These are phyloP conservation scores for Ambrosiella cleistominuta DNA, from an alignment of 2,329 filamentous ascomycete genomes.

Conservation along the genomic window DNA sequence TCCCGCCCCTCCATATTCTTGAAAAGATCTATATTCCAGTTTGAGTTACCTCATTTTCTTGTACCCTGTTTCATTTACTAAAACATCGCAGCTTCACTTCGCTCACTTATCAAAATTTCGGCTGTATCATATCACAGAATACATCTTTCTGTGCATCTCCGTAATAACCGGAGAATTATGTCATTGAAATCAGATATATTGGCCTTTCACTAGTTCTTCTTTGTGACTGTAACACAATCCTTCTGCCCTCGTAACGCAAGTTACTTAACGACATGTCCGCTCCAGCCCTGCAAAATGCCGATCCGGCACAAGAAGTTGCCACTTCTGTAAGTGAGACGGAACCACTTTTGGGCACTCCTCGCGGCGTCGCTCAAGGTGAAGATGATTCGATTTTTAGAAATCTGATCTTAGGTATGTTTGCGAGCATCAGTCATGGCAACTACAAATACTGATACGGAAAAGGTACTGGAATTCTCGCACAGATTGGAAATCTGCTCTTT, in stretches of 20 bases:
- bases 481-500: conserved; percentile 61
- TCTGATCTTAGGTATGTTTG: conserved; percentile 48
- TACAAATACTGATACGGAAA: not conserved
- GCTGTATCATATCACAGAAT: too few relatives aligned
- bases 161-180: too few relatives aligned
- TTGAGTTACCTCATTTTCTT: too few relatives aligned
- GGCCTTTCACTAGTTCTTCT: too few relatives aligned
- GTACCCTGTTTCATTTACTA: too few relatives aligned
- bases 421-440: conserved; percentile 7
- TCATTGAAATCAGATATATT: too few relatives aligned
- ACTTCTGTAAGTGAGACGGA: conserved; percentile 22
- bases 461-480: conserved; percentile 71
- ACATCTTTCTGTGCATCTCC: too few relatives aligned
- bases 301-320: not conserved
- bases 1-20: too few relatives aligned
- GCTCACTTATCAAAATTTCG: too few relatives aligned
- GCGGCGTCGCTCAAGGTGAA: conserved; percentile 55
- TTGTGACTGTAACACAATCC: not conserved
- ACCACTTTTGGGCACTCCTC: conserved; percentile 36
- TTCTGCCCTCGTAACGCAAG: not conserved
- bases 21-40: too few relatives aligned
- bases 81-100: too few relatives aligned
- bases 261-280: not conserved
- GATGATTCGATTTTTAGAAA: conserved; percentile 50
- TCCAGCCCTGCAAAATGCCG: not conserved